Percentiles rank a stretch among this genome's conserved stretches.
phyloP scores from a whole-genome alignment of 257 asterid genomes.

The Gentiana dahurica region DNA sequence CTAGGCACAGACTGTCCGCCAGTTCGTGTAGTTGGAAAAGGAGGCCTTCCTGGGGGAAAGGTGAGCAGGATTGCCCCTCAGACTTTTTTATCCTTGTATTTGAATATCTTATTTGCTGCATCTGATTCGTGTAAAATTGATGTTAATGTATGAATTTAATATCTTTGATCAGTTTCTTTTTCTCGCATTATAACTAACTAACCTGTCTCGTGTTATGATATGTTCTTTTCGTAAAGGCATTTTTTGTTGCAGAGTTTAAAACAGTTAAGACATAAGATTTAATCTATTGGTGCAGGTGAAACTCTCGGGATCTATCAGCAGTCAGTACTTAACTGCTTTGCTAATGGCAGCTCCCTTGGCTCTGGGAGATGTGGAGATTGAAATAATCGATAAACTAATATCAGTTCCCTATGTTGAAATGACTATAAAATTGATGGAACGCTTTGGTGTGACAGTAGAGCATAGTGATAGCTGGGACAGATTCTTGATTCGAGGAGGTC shows the following conservation, averaged over 20 bases:
- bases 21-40: constrained; percentile 81
- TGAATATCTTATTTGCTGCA: too few species aligned
- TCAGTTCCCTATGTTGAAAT: constrained; percentile 93
- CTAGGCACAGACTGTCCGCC: constrained; percentile 94
- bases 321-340: constrained; percentile 91
- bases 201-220: too few species aligned
- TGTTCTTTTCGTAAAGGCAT: too few species aligned
- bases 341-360: constrained; percentile 95
- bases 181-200: too few species aligned
- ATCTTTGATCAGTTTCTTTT: too few species aligned
- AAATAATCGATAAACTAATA: constrained; percentile 77
- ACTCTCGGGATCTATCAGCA: constrained; percentile 89
- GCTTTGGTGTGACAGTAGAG: constrained; percentile 78
- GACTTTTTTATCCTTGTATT: too few species aligned
- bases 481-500: constrained; percentile 77
- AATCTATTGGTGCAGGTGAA: constrained; percentile 43
- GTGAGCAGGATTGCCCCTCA: constrained; percentile 18
- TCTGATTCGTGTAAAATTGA: too few species aligned
- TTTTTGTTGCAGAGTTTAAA: too few species aligned
- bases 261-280: too few species aligned
- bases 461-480: constrained; percentile 80
- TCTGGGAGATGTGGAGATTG: constrained; percentile 81
- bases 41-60: constrained; percentile 95
- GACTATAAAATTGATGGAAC: constrained; percentile 94
- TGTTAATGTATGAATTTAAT: too few species aligned